Base-by-base conservation (phyloP, 75 land plant genomes). In the Chamaecyparis obtusa region DNA sequence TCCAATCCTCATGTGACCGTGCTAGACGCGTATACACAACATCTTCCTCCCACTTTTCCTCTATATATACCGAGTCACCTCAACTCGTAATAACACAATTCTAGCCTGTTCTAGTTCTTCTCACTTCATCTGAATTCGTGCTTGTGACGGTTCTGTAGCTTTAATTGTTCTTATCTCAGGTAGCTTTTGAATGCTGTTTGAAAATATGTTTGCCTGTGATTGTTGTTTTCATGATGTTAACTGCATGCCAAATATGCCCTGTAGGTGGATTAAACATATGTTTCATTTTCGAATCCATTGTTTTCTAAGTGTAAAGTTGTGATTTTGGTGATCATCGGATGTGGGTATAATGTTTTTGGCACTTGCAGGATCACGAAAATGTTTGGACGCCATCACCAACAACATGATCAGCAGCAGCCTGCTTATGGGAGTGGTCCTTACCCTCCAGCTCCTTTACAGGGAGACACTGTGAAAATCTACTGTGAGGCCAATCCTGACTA, bases 401-500 rank as follows among this genome's bases (percentile, higher is more conserved):
- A 80, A 2, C 83, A 80, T 5, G n/a, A 44, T 8, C 83, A 81
- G 24, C 83, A 48, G 0, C 15, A 32, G 10, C 35, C 37, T 15
- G 36, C 76, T 11, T 33, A 30, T 74, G 76, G 36, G 14, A 19
- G 36, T 43, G 27, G 44, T 44, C 83, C 43, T 24, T 41, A 81
- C 19, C 49, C 48, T 39, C 49, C 49, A 41, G n/a, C 83, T 4
- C 48, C 83, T 21, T 9, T 44, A 17, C 85, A 77, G 17, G 87
- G 87, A 78, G 84, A 87, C 21, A 27, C 19, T 46, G 87, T 87
- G 77, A 87, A 86, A 74, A 86, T 87, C 69, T 87, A 39, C 71
- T 86, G 88, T 15, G 88, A 86, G 27, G 87, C 87, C 7, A 60
- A 85, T 85, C 88, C 88, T 41, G 87, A 87, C 16, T 86, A 37